These are phyloP conservation scores for Oryza meyeriana DNA, from an alignment of 176 grass and related monocot species.

Conservation along the genomic window DNA sequence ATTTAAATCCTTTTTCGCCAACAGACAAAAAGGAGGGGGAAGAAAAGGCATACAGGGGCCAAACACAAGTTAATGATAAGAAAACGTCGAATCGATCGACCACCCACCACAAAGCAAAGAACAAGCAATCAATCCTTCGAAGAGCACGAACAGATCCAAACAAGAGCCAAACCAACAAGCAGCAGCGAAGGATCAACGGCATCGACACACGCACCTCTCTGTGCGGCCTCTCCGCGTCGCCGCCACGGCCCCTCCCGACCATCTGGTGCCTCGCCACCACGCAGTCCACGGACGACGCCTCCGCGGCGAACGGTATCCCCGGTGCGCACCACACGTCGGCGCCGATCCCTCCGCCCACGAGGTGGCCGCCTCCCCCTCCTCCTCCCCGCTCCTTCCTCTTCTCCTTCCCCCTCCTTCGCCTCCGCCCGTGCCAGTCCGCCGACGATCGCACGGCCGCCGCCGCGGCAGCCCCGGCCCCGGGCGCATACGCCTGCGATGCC, in stretches of 20 bases:
- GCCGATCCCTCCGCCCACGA: conserved; percentile 43
- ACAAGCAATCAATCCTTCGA: background rate
- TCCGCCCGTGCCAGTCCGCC: conserved; percentile 78
- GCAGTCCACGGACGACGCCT: conserved; percentile 93
- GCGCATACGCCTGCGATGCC: conserved; percentile 62
- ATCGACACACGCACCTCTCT: conserved; percentile 54
- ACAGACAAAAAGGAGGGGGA: background rate
- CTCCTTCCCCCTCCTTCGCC: conserved; percentile 47
- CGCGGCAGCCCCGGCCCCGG: conserved; percentile 19
- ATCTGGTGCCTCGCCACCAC: conserved; percentile 77
- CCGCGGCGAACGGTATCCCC: conserved; percentile 78
- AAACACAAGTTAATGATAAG: background rate
- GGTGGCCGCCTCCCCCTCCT: background rate
- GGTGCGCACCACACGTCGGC: conserved; percentile 92
- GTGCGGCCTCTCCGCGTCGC: conserved; percentile 54
- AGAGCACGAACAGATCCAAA: conserved; percentile 21
- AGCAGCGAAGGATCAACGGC: background rate
- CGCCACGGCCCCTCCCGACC: conserved; percentile 36
- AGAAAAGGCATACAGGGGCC: background rate
- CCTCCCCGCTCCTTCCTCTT: conserved; percentile 47
- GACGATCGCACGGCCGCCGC: conserved; percentile 67
- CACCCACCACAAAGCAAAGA: background rate
- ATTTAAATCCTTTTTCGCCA: conserved; percentile 1
- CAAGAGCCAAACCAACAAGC: background rate
- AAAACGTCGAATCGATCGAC: background rate